Evolutionary conservation across 164 flowering plant species (phyloP), one percentile per base, ranked within the genome.

Genomic region (Dillenia suffruticosa): DNA sequence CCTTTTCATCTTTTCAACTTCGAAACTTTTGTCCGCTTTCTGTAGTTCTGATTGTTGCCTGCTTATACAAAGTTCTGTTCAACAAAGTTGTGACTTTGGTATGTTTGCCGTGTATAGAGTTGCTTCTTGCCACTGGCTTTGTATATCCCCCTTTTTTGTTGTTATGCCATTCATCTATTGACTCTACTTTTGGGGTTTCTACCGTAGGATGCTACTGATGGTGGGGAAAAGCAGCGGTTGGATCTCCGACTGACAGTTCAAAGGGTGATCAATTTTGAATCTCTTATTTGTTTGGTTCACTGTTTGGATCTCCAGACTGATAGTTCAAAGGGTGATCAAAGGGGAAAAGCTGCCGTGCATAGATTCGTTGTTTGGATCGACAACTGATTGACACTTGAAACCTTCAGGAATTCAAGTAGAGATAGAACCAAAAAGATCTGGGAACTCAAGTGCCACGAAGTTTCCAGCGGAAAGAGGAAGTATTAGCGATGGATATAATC

Each of bases 331-430:
- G n/a, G n/a, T n/a, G n/a, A n/a, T n/a, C n/a, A n/a, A n/a, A n/a
- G n/a, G n/a, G n/a, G n/a, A n/a, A n/a, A n/a, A n/a, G n/a, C n/a
- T n/a, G n/a, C n/a, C n/a, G n/a, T n/a, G n/a, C 22, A 14, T 60
- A 9, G 17, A 49, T 14, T 14, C 1, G 9, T 9, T 32, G 10
- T 22, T 9, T 47, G 14, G 2, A 13, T 2, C 9, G 12, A 9
- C 14, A 49, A 3, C 32, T 51, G 19, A 49, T 48, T 10, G 11
- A 40, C 43, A 12, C 19, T 47, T 19, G 17, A 44, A 59, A 52
- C 11, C 10, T 50, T 26, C 57, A 92, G 97, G 85, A 49, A 81
- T 87, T 53, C 74, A 83, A 79, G 96, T 92, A 49, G 72, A 89
- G 58, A 46, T 92, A 76, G 88, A 92, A 54, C 67, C 87, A 70